Evolutionary conservation across 495 filamentous ascomycete species (phyloP).

Genomic region (Tuber melanosporum): DNA sequence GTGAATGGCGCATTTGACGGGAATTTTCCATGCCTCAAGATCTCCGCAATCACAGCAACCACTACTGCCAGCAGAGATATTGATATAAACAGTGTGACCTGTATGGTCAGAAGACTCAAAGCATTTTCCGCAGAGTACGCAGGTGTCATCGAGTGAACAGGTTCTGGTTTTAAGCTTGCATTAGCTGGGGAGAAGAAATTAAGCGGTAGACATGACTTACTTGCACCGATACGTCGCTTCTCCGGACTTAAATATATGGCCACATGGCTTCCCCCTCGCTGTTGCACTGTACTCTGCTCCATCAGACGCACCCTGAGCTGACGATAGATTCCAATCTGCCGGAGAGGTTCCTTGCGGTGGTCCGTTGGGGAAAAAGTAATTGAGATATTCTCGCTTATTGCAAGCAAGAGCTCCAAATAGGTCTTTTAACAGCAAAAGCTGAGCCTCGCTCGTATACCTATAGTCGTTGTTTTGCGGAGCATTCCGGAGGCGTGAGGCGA

Average conservation of each 20-base stretch:
- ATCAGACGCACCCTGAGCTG: slow-evolving; percentile 84
- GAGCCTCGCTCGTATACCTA: slow-evolving; percentile 64
- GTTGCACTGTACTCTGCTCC: slow-evolving; percentile 91
- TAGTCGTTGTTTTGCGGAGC: slow-evolving; percentile 58
- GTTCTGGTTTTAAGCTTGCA: slow-evolving; percentile 46
- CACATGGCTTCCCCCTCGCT: slow-evolving; percentile 89
- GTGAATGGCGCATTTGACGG: slow-evolving; percentile 89
- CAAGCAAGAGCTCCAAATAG: slow-evolving; percentile 81
- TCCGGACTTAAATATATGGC: slow-evolving; percentile 88
- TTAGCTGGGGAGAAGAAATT: not conserved
- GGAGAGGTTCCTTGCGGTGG: slow-evolving; percentile 48
- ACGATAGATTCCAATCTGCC: slow-evolving; percentile 62
- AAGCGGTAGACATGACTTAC: slow-evolving; percentile 26
- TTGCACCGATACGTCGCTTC: slow-evolving; percentile 91
- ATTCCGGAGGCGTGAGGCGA: slow-evolving; percentile 49
- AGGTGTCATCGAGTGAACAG: slow-evolving; percentile 80
- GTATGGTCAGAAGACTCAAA: slow-evolving; percentile 93
- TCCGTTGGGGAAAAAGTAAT: slow-evolving; percentile 73
- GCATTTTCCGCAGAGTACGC: slow-evolving; percentile 79
- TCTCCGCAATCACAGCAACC: slow-evolving; percentile 98
- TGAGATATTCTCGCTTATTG: slow-evolving; percentile 63
- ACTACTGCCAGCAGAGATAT: slow-evolving; percentile 76
- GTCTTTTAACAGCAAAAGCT: slow-evolving; percentile 60
- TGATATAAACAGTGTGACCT: slow-evolving; percentile 83
- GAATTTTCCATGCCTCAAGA: slow-evolving; percentile 80